phyloP scores from a whole-genome alignment of 192 early-diverging fungal species.

The Martensiomyces pterosporus region DNA sequence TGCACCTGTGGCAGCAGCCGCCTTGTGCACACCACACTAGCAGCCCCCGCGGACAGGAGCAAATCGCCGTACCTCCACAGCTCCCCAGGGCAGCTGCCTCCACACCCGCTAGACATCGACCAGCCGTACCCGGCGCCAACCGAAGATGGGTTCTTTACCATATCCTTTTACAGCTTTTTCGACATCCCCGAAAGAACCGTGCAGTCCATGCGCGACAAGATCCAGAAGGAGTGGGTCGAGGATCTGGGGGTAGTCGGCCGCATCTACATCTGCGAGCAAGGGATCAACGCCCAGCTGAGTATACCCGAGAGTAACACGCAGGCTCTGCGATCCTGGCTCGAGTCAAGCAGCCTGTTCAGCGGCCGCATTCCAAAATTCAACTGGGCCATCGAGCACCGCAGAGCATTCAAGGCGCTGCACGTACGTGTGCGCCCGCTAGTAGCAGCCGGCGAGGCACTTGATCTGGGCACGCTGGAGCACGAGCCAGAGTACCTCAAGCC shows the following conservation, averaged over 20 bases:
- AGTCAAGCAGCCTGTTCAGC: conserved; percentile 26
- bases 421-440: conserved; percentile 66
- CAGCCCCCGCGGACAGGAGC: too few relatives aligned
- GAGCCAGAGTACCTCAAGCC: conserved; percentile 65
- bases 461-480: conserved; percentile 53
- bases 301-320: conserved; percentile 54
- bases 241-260: conserved; percentile 61
- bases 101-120: conserved; percentile 32
- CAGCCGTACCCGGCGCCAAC: conserved; percentile 29
- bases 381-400: conserved; percentile 58
- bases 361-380: conserved; percentile 53
- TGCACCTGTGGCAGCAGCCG: too few relatives aligned
- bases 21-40: conserved; percentile 1
- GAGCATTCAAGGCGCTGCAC: conserved; percentile 61
- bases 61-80: conserved; percentile 20
- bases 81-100: not conserved
- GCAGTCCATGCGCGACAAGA: conserved; percentile 11
- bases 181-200: conserved; percentile 5
- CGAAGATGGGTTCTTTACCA: conserved; percentile 29
- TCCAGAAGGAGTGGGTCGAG: conserved; percentile 32
- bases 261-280: conserved; percentile 69
- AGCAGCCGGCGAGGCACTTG: conserved; percentile 52
- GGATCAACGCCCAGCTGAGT: conserved; percentile 78
- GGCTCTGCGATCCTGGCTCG: conserved; percentile 54
- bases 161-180: conserved; percentile 50